A percentile compares a stretch with the other conserved stretches of the same genome.
phyloP scores from a whole-genome alignment of 805 yeast genomes.

The Ogataea ramenticola region DNA sequence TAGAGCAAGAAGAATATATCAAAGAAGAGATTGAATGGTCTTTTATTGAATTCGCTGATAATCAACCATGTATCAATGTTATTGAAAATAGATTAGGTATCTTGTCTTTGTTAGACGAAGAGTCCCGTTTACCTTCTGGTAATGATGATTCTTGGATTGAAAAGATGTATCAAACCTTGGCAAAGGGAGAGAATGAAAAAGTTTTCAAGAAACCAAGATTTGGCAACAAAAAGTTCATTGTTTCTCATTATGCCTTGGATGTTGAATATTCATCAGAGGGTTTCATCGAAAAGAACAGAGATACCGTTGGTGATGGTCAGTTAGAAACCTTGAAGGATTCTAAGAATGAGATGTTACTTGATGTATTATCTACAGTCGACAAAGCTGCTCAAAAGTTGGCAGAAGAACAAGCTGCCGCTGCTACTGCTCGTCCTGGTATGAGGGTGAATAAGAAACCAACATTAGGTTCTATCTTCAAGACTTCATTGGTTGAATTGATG shows the following conservation, averaged over 20 bases:
- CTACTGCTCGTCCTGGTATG: conserved; percentile 28
- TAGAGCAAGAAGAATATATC: conserved; percentile 93
- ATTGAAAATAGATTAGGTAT: conserved; percentile 89
- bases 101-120: conserved; percentile 85
- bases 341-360: conserved; percentile 55
- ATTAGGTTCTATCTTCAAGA: conserved; percentile 88
- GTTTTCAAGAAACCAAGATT: conserved; percentile 91
- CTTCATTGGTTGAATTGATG: conserved; percentile 90
- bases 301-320: conserved; percentile 94
- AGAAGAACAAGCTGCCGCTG: conserved; percentile 28
- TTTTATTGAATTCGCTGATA: conserved; percentile 90
- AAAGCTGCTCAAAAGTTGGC: conserved; percentile 40
- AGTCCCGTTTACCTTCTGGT: conserved; percentile 90
- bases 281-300: conserved; percentile 94
- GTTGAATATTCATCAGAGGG: conserved; percentile 91
- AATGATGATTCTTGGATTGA: conserved; percentile 87
- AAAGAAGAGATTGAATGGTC: conserved; percentile 94
- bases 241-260: conserved; percentile 90
- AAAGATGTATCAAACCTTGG: conserved; percentile 80
- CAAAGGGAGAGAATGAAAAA: conserved; percentile 64
- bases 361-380: conserved; percentile 60
- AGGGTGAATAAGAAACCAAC: conserved; percentile 70
- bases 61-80: conserved; percentile 91
- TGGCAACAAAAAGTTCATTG: conserved; percentile 85
- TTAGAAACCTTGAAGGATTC: conserved; percentile 73